Evolutionary conservation across 139 green algal genomes (phyloP).

Genomic region (Dunaliella primolecta): DNA sequence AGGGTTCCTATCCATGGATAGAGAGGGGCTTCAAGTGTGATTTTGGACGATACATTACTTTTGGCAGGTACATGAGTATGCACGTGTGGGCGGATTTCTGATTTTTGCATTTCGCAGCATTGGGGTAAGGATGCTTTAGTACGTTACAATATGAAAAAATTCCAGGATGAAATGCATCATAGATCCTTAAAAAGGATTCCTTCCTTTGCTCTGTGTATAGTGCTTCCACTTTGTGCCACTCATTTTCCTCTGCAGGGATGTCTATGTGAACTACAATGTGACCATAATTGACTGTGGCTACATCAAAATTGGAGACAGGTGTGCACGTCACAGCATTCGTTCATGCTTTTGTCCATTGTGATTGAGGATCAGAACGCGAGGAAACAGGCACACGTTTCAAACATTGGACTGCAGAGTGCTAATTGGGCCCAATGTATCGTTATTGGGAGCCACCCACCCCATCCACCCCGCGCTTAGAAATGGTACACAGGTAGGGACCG

Average conservation of each 20-base stretch:
- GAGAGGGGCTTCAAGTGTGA: neutral
- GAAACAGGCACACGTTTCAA: no score
- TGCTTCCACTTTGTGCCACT: neutral
- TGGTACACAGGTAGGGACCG: no score
- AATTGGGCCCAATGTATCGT: neutral
- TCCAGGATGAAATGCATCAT: neutral
- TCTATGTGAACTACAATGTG: neutral
- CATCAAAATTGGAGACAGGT: neutral
- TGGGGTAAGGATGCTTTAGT: no score
- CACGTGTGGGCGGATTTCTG: neutral
- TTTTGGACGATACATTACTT: neutral
- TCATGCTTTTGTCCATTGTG: no score
- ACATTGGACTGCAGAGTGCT: neutral
- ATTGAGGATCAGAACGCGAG: no score
- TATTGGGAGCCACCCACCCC: neutral
- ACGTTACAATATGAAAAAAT: neutral
- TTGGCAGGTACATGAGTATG: neutral
- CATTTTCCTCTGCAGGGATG: neutral
- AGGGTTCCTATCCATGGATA: neutral
- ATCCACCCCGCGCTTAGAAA: neutral
- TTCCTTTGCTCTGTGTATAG: neutral
- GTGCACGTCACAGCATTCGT: no score
- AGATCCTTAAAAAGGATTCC: neutral
- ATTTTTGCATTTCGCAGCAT: no score
- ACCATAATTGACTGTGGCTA: neutral